Conservation (phyloP, 106 monocot species). For the Amphibolis antarctica region DNA sequence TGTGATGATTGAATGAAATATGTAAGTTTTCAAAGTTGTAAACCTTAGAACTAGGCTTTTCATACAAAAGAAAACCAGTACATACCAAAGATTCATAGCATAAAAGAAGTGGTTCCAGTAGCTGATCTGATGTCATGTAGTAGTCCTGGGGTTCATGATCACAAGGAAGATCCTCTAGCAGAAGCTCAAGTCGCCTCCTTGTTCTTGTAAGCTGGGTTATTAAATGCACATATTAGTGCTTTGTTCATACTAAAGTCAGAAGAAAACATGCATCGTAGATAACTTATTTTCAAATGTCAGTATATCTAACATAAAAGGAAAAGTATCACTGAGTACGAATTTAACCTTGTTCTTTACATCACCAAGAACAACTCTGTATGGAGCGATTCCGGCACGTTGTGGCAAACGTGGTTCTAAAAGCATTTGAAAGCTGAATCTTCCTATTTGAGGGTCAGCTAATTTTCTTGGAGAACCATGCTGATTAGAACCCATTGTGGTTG, state of each 20-base stretch:
- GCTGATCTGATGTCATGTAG: constrained; percentile 65
- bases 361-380: constrained; percentile 85
- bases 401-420: constrained; percentile 70
- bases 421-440: constrained; percentile 73
- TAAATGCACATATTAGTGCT: not conserved
- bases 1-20: no score
- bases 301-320: not conserved
- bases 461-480: constrained; percentile 52
- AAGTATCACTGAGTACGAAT: no score
- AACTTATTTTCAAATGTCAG: not conserved
- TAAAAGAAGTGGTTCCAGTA: constrained; percentile 77
- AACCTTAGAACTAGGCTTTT: no score
- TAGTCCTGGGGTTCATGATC: constrained; percentile 50
- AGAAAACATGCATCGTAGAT: not conserved
- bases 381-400: constrained; percentile 61
- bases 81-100: constrained; percentile 87
- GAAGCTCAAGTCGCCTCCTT: constrained; percentile 56
- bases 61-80: not conserved
- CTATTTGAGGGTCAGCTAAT: constrained; percentile 54
- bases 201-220: constrained; percentile 54
- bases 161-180: constrained; percentile 75
- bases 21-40: no score
- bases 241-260: not conserved
- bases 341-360: constrained; percentile 75
- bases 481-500: constrained; percentile 21